Conservation (phyloP, 78 protist genomes). For the Parvularia atlantis region DNA sequence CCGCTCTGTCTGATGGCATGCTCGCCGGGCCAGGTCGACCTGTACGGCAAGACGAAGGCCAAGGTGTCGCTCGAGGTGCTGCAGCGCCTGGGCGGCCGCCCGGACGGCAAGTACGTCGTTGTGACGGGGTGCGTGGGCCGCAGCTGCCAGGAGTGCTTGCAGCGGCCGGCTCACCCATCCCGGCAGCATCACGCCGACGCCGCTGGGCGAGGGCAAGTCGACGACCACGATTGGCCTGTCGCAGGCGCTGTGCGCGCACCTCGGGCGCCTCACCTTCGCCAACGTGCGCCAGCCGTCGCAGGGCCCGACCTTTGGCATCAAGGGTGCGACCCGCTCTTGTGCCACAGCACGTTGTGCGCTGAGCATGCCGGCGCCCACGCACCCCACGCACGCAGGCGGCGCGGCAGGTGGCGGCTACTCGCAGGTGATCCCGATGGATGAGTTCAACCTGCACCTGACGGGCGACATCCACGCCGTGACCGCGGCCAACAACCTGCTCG, state of each 20-base stretch:
- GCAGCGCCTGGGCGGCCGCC: constrained; percentile 38
- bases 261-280: constrained; percentile 51
- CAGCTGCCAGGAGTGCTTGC: too few relatives aligned
- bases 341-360: neutral
- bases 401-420: constrained; percentile 94
- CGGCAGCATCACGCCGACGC: constrained; percentile 45
- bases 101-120: constrained; percentile 79
- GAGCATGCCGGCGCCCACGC: neutral
- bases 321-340: constrained; percentile 19
- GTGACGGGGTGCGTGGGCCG: constrained; percentile 60
- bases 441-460: constrained; percentile 89
- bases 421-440: constrained; percentile 94
- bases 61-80: constrained; percentile 43
- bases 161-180: too few relatives aligned
- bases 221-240: constrained; percentile 92
- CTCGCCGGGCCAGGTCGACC: constrained; percentile 11
- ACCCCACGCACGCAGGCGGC: constrained; percentile 40
- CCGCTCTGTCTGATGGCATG: neutral
- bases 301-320: constrained; percentile 96
- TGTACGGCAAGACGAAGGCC: constrained; percentile 70
- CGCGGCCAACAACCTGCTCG: constrained; percentile 92
- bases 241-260: constrained; percentile 94
- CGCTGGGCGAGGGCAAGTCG: constrained; percentile 95
- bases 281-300: constrained; percentile 91
- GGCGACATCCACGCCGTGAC: constrained; percentile 98